Evolutionary conservation across 2,329 filamentous ascomycete genomes (phyloP).

Genomic region (Stagonosporopsis vannaccii): DNA sequence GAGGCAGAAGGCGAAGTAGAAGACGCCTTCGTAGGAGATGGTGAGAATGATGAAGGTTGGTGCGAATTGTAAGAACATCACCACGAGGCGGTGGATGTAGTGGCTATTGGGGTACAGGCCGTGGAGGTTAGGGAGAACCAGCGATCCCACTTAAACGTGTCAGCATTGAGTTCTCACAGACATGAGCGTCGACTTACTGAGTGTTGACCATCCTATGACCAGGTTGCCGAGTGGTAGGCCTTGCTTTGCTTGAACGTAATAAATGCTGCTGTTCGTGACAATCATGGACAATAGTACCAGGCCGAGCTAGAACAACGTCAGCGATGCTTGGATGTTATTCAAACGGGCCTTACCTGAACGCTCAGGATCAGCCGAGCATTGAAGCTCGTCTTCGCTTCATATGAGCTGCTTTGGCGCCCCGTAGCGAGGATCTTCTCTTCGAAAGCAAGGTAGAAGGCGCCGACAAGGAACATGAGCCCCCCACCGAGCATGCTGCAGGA

Average conservation of each 20-base stretch:
- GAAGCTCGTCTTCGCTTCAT: slow-evolving; percentile 47
- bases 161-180: slow-evolving; percentile 5
- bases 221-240: slow-evolving; percentile 90
- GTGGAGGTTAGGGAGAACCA: slow-evolving; percentile 83
- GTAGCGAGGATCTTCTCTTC: slow-evolving; percentile 68
- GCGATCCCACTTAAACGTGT: slow-evolving; percentile 68
- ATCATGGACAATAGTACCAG: slow-evolving; percentile 81
- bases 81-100: slow-evolving; percentile 86
- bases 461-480: slow-evolving; percentile 76
- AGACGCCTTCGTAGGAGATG: slow-evolving; percentile 95
- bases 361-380: slow-evolving; percentile 69
- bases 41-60: slow-evolving; percentile 95
- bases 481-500: slow-evolving; percentile 75
- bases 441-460: slow-evolving; percentile 79
- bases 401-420: slow-evolving; percentile 42
- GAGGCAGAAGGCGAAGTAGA: slow-evolving; percentile 88
- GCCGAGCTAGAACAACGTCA: slow-evolving; percentile 63
- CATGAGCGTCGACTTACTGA: slow-evolving; percentile 61
- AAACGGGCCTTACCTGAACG: slow-evolving; percentile 62
- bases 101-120: slow-evolving; percentile 80
- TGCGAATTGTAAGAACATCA: slow-evolving; percentile 91
- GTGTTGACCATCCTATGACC: slow-evolving; percentile 80
- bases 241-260: slow-evolving; percentile 82
- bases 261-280: slow-evolving; percentile 85
- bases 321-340: neutral